A percentile compares a stretch with the other conserved stretches of the same genome.
Evolutionary conservation across 805 yeast genomes (phyloP).

Genomic region (Blastobotrys mokoenaii): DNA sequence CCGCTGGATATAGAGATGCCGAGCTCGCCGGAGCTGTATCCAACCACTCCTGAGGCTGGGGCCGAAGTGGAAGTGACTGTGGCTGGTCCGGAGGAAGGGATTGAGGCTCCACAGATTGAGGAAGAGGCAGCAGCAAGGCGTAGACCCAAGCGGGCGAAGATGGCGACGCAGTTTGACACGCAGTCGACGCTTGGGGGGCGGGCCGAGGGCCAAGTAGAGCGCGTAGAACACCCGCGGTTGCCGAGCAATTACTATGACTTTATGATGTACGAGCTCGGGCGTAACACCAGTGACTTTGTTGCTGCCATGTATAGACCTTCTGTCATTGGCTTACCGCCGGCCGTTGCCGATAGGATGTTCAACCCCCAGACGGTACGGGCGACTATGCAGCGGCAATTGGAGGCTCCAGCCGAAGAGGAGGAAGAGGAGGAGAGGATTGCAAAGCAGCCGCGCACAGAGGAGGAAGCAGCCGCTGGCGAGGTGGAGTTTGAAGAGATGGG

Average conservation of each 20-base stretch:
- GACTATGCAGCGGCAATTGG: neutral
- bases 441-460: conserved; percentile 1
- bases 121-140: conserved; percentile 10
- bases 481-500: conserved; percentile 2
- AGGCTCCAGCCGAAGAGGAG: neutral
- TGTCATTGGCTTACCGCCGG: neutral
- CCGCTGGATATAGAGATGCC: neutral
- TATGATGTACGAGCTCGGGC: neutral
- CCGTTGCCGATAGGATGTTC: neutral
- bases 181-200: neutral
- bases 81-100: conserved; percentile 8
- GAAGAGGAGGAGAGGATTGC: neutral
- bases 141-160: neutral
- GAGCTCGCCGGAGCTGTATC: neutral
- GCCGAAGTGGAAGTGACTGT: conserved; percentile 5
- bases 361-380: neutral
- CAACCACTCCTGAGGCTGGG: neutral
- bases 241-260: neutral
- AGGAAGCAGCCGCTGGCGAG: conserved; percentile 1
- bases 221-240: neutral
- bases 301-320: neutral
- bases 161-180: conserved; percentile 1
- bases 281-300: neutral
- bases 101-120: conserved; percentile 7
- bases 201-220: neutral